Base-by-base conservation (phyloP, 345 rosid species). In the Gossypium stocksii region DNA sequence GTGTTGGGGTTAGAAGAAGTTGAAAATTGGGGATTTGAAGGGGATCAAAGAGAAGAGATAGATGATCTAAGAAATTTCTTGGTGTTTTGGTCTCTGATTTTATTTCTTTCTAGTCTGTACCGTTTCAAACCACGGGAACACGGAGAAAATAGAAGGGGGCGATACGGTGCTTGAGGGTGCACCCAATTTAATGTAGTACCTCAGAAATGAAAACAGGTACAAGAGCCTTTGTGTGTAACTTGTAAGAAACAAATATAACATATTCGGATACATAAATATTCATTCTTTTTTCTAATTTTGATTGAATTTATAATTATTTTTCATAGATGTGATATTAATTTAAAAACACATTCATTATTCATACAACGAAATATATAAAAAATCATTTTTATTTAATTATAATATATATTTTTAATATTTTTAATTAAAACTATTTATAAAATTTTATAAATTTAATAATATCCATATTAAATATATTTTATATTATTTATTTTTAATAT, bases 91-190 rank as follows among this genome's bases (percentile, higher is more conserved):
- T 52, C 8, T n/a, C 16, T 52, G 73, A 14, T 16, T 70, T 70
- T 29, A 25, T 20, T 68, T 29, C 34, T 13, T 17, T 0, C 3
- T 11, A 2, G 11, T 52, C 46, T 70, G 9, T 11, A 27, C 60
- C n/a, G 60, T 69, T 66, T 66, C 73, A 69, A 49, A 51, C 14
- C 3, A 51, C 20, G 44, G 16, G 3, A 48, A 44, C 53, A 2
- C 7, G 12, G 13, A 29, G 11, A 11, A 51, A 69, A 69, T 51
- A 9, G 19, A 67, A 43, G 16, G 25, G 22, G 20, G 25, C 27
- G 9, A 51, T 69, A 9, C n/a, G 59, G 73, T 69, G 45, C 13
- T 11, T 11, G 45, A 69, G 56, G 73, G 73, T 27, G 25, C 73
- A 51, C 46, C 9, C n/a, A 23, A 58, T 22, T 3, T 23, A 22